Percentiles rank a stretch among this genome's conserved stretches.
These are phyloP conservation scores for Geotrichum klebahnii DNA, from an alignment of 1,139 yeast genomes.

Conservation along the genomic window DNA sequence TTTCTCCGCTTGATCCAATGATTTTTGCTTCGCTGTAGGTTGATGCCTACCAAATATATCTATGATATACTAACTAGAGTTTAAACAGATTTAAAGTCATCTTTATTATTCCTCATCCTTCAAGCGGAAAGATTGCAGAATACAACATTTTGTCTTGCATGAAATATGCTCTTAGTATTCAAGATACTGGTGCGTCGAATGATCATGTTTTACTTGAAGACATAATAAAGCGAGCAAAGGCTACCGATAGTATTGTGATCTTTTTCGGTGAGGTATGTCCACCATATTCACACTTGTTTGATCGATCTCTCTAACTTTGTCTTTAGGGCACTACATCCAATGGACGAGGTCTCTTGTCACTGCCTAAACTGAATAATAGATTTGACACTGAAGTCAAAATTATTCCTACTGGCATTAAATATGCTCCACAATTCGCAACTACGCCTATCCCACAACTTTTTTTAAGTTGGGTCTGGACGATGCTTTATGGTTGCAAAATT, in stretches of 20 bases:
- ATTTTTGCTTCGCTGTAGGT: constrained; percentile 32
- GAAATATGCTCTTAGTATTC: constrained; percentile 20
- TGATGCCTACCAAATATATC: neutral
- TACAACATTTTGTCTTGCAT: constrained; percentile 14
- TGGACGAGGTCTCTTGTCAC: constrained; percentile 41
- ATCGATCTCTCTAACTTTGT: constrained; percentile 24
- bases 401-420: constrained; percentile 34
- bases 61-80: constrained; percentile 9
- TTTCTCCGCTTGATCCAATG: constrained; percentile 42
- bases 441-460: constrained; percentile 32
- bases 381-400: constrained; percentile 7
- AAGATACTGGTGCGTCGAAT: constrained; percentile 15
- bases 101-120: constrained; percentile 34
- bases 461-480: constrained; percentile 25
- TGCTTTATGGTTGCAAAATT: constrained; percentile 24
- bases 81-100: constrained; percentile 26
- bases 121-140: constrained; percentile 15
- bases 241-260: constrained; percentile 14
- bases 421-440: constrained; percentile 33
- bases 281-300: neutral
- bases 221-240: constrained; percentile 6
- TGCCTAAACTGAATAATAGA: constrained; percentile 15
- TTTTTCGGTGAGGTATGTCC: constrained; percentile 19
- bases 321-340: constrained; percentile 44
- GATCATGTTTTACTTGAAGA: constrained; percentile 14